Base-by-base conservation (phyloP, 2,329 filamentous ascomycete genomes). In the Claviceps humidiphila region DNA sequence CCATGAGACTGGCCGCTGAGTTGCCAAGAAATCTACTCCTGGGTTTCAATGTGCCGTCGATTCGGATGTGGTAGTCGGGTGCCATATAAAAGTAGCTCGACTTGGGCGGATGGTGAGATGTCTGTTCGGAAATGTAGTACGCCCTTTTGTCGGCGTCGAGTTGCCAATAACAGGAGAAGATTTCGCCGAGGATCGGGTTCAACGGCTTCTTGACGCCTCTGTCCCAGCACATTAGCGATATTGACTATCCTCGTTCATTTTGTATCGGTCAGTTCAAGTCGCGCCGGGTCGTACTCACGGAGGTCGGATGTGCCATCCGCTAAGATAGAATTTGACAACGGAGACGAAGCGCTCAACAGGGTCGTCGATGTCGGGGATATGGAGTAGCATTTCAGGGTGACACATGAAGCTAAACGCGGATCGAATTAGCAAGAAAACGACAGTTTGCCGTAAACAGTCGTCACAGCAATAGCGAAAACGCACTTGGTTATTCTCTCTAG, bases 1-100 rank as follows among this genome's bases (percentile, higher is more conserved):
- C 94, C 93, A 98, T 98, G 72, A 98, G 75, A 70, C 91, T 97
- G 42, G 91, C 93, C 0, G 93, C 93, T 3, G 93, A 98, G 70
- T 98, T 98, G 50, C 93, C 93, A 42, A 98, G 71, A 63, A 98
- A 98, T 64, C 85, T 94, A 70, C 90, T 96, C 60, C 90, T 81
- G 1, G 93, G 93, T 67, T 97, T 97, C 59, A 98, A 74, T 4
- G 89, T 95, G 20, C 93, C 93, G 63, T 98, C 93, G 61, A 98
- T 95, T 53, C 93, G 82, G 59, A 98, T 95, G 64, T 94, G 74
- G 64, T 97, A 89, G 51, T 95, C 83, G 2, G 93, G 93, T 0
- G 88, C 90, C 84, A 95, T 90, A 72, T 95, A 98, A 68, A 98
- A 98, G 73, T 98, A 98, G 70, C 89, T 95, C 47, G 91, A 97